A percentile compares a stretch with the other conserved stretches of the same genome.
These are phyloP conservation scores for Neurospora sp. DNA, from an alignment of 495 filamentous ascomycete genomes.

Conservation along the genomic window DNA sequence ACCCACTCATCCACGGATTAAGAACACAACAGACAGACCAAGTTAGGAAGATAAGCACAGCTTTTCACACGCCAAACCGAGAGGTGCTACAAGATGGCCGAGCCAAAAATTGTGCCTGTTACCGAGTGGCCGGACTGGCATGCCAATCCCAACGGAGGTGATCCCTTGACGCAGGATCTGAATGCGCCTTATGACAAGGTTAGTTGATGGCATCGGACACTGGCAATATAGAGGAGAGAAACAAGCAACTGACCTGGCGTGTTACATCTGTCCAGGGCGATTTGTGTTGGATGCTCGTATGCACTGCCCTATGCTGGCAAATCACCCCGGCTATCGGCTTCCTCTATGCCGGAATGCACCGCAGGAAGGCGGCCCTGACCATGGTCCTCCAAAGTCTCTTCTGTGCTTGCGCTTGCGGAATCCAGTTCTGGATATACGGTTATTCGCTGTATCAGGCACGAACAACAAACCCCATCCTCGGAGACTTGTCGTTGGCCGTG, in stretches of 20 bases:
- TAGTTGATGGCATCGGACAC: not conserved
- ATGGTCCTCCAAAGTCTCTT: conserved; percentile 87
- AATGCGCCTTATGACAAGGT: conserved; percentile 11
- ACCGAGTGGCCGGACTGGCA: conserved; percentile 12
- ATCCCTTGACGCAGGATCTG: conserved; percentile 9
- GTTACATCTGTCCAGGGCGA: not conserved
- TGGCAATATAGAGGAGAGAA: not conserved
- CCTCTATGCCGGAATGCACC: conserved; percentile 90
- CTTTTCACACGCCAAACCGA: not conserved
- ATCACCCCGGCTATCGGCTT: conserved; percentile 78
- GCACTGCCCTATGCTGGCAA: conserved; percentile 19
- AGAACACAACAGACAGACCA: not conserved
- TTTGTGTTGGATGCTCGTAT: conserved; percentile 12
- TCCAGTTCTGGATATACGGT: conserved; percentile 99
- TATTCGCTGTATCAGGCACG: conserved; percentile 88
- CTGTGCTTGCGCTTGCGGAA: conserved; percentile 72
- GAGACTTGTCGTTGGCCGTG: conserved; percentile 70
- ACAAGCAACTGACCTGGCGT: not conserved
- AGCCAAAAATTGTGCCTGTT: conserved; percentile 7
- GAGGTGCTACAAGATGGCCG: not conserved
- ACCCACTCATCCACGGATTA: not conserved
- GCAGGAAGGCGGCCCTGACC: conserved; percentile 85
- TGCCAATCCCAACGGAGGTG: conserved; percentile 10
- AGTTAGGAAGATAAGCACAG: not conserved
- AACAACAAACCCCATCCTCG: conserved; percentile 72